phyloP scores from a whole-genome alignment of 2,329 filamentous ascomycete genomes.

The Pezizomycotina sp. region DNA sequence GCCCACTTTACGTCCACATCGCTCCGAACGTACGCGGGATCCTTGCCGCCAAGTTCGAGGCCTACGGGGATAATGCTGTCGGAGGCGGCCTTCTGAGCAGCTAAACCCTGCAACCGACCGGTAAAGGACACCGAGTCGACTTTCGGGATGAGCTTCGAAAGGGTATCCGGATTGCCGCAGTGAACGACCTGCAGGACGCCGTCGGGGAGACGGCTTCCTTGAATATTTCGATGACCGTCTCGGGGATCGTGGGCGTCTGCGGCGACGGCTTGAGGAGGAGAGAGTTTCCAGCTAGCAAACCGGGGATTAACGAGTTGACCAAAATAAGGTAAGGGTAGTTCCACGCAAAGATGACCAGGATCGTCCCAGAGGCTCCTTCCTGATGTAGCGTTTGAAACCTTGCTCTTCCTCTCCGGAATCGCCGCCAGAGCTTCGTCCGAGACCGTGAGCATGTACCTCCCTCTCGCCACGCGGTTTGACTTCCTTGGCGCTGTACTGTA shows the following conservation, averaged over 20 bases:
- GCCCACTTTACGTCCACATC: conserved; percentile 86
- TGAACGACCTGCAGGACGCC: conserved; percentile 88
- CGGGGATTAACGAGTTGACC: conserved; percentile 80
- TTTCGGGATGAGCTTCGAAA: conserved; percentile 64
- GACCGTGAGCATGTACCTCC: conserved; percentile 68
- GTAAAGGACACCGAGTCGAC: conserved; percentile 82
- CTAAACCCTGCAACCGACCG: conserved; percentile 70
- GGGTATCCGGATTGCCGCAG: conserved; percentile 57
- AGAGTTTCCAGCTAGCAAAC: conserved; percentile 75
- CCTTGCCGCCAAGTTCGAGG: conserved; percentile 85
- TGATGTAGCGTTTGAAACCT: conserved; percentile 80
- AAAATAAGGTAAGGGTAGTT: conserved; percentile 96
- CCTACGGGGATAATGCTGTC: conserved; percentile 74
- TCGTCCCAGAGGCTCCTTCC: conserved; percentile 71
- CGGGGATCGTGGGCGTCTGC: conserved; percentile 81
- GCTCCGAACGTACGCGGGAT: conserved; percentile 71
- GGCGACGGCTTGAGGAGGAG: conserved; percentile 91
- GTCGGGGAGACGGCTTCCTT: conserved; percentile 56
- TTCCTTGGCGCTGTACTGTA: conserved; percentile 70
- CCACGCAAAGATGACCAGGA: conserved; percentile 85
- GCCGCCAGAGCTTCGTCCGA: conserved; percentile 74
- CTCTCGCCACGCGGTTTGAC: conserved; percentile 71
- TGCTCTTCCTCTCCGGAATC: conserved; percentile 72
- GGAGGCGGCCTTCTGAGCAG: conserved; percentile 68
- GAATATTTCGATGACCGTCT: conserved; percentile 66